These are phyloP conservation scores for Eucalyptus albens DNA, from an alignment of 345 rosid genomes.

Conservation along the genomic window DNA sequence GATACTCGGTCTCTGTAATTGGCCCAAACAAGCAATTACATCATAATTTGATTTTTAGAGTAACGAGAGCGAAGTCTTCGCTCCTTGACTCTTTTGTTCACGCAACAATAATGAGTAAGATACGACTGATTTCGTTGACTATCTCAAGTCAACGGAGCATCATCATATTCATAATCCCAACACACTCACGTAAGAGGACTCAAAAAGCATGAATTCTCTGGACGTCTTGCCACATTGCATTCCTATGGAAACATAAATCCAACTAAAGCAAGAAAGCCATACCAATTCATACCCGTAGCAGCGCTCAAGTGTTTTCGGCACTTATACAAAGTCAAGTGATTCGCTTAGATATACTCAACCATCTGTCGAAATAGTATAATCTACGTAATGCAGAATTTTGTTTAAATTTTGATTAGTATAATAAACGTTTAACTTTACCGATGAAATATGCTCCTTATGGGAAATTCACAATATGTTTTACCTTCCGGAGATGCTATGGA, in stretches of 20 bases:
- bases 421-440: background rate
- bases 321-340: background rate
- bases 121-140: background rate
- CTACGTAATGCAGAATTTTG: background rate
- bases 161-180: background rate
- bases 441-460: background rate
- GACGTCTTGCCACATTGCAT: background rate
- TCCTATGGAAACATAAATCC: background rate
- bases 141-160: background rate
- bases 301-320: background rate
- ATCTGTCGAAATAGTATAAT: background rate
- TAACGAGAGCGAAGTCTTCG: background rate
- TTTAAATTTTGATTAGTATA: background rate
- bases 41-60: background rate
- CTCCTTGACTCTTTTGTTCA: background rate
- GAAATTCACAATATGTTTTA: background rate
- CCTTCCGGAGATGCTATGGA: background rate
- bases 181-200: background rate
- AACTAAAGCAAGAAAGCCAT: background rate
- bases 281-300: background rate
- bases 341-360: background rate
- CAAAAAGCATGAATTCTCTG: background rate
- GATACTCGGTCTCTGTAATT: background rate
- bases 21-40: background rate
- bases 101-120: background rate